Conservation (phyloP, 1,139 yeast genomes). For the Pichia norvegensis region DNA sequence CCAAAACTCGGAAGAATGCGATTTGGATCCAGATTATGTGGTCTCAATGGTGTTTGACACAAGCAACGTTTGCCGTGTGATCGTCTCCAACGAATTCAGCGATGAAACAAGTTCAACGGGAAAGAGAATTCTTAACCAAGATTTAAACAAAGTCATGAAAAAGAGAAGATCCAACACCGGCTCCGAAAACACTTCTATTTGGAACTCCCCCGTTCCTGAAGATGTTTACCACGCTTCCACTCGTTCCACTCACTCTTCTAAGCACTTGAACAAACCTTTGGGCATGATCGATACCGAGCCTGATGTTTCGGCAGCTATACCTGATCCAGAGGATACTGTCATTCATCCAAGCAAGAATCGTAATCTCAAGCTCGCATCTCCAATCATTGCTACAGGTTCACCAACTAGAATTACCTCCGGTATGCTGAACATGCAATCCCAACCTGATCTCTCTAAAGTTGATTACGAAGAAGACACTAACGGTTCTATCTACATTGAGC, state of each 20-base stretch:
- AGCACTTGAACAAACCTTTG: conserved; percentile 9
- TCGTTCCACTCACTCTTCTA: not conserved
- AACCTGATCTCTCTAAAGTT: conserved; percentile 28
- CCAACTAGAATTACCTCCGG: conserved; percentile 57
- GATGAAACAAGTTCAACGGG: conserved; percentile 11
- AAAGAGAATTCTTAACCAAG: conserved; percentile 21
- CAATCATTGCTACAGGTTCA: conserved; percentile 30
- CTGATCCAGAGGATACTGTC: conserved; percentile 19
- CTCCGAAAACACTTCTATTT: conserved; percentile 13
- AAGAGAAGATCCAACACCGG: conserved; percentile 13
- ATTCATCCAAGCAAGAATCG: conserved; percentile 23
- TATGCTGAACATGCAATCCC: conserved; percentile 37
- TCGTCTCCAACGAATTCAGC: conserved; percentile 36
- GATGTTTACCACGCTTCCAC: not conserved
- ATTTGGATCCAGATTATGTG: conserved; percentile 66
- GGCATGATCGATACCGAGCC: conserved; percentile 8
- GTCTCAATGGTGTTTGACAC: conserved; percentile 55
- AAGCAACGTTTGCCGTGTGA: conserved; percentile 48
- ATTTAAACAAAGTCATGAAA: conserved; percentile 20
- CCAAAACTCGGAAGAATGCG: conserved; percentile 61
- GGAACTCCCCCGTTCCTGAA: conserved; percentile 9
- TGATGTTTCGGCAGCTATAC: conserved; percentile 20
- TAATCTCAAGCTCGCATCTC: conserved; percentile 23
- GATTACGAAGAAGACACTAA: conserved; percentile 17
- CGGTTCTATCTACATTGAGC: conserved; percentile 7